These are phyloP conservation scores for Ophiostoma pallidulum DNA, from an alignment of 2,329 filamentous ascomycete genomes.

Conservation along the genomic window DNA sequence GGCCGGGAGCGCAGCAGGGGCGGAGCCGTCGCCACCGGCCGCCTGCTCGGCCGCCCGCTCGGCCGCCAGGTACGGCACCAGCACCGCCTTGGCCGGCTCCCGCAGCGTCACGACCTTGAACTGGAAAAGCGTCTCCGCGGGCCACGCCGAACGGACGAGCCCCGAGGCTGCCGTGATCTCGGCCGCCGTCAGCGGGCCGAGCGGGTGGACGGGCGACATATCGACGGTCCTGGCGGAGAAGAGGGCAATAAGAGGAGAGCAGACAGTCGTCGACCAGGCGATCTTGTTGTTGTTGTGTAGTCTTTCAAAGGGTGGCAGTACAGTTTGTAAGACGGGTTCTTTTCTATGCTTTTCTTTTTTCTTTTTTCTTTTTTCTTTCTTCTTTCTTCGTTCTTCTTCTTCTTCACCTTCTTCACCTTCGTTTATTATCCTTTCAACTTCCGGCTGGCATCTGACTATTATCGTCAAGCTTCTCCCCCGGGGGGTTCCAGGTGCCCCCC, in stretches of 20 bases:
- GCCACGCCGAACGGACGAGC: slow-evolving; percentile 46
- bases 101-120: slow-evolving; percentile 55
- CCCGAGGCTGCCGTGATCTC: slow-evolving; percentile 45
- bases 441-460: too few species aligned
- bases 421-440: too few species aligned
- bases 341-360: too few species aligned
- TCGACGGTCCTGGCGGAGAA: slow-evolving; percentile 4
- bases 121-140: slow-evolving; percentile 43
- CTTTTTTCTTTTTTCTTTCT: too few species aligned
- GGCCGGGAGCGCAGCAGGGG: slow-evolving; percentile 25
- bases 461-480: not conserved
- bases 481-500: not conserved
- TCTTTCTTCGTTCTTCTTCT: too few species aligned
- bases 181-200: slow-evolving; percentile 46
- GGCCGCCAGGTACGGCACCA: slow-evolving; percentile 39
- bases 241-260: not conserved
- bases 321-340: too few species aligned
- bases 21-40: too few species aligned
- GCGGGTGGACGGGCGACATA: slow-evolving; percentile 35
- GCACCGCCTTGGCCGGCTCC: slow-evolving; percentile 45
- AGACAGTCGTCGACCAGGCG: too few species aligned
- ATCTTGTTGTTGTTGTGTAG: too few species aligned
- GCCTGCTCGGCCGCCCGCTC: slow-evolving; percentile 29
- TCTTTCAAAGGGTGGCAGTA: too few species aligned
- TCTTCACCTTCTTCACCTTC: too few species aligned